phyloP scores from a whole-genome alignment of 495 filamentous ascomycete genomes.

The Tuber umbilicatum region DNA sequence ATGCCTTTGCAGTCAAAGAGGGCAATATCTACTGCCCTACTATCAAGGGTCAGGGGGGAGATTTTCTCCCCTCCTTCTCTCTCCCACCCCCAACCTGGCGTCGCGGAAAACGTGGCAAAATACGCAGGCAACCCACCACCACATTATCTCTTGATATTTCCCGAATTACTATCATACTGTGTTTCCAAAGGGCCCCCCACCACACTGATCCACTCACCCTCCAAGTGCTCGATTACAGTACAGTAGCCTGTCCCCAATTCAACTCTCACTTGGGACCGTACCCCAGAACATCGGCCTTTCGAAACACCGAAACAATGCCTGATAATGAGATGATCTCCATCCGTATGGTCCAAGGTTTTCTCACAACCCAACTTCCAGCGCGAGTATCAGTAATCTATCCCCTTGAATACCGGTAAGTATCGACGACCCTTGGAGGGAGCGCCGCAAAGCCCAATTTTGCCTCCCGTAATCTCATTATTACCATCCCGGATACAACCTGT shows the following conservation, averaged over 20 bases:
- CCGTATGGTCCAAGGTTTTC: neutral
- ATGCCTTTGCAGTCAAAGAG: conserved; percentile 4
- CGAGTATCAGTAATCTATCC: neutral
- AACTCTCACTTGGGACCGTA: neutral
- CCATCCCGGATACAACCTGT: neutral
- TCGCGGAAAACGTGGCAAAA: conserved; percentile 37
- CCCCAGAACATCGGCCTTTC: neutral
- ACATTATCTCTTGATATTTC: neutral
- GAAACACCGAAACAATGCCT: neutral
- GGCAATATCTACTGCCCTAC: conserved; percentile 12
- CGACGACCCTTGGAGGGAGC: neutral
- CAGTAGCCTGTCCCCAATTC: neutral
- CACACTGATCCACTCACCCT: neutral
- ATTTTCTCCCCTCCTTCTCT: neutral
- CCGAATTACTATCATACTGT: neutral
- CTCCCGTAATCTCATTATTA: neutral
- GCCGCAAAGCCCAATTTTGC: neutral
- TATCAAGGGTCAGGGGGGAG: conserved; percentile 30
- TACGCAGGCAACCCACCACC: conserved; percentile 24
- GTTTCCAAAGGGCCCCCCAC: neutral
- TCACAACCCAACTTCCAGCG: neutral
- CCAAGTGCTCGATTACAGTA: neutral
- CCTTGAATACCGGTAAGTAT: too few relatives aligned
- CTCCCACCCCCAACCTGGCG: conserved; percentile 11
- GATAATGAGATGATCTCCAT: neutral